Conservation (phyloP, 345 rosid species). For the Lepidium didymum region DNA sequence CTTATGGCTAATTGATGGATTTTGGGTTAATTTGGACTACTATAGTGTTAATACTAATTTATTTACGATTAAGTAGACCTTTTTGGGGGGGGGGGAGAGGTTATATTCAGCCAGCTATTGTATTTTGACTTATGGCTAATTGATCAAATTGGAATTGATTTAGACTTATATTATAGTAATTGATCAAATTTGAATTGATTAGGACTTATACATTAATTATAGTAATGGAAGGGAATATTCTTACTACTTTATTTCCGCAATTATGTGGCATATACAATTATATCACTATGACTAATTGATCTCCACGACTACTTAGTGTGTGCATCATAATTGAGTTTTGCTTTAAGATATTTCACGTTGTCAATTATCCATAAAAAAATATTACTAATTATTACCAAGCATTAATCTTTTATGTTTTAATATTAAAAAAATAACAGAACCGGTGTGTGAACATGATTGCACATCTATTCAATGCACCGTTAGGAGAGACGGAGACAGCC, state of each 20-base stretch:
- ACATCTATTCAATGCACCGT: conserved; percentile 36
- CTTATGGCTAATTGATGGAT: neutral
- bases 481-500: conserved; percentile 49
- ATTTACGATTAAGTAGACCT: neutral
- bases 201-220: neutral
- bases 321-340: neutral
- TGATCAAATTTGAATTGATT: neutral
- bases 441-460: conserved; percentile 42
- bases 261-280: neutral
- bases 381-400: no score
- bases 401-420: neutral
- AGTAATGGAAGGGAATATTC: neutral
- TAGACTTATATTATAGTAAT: no score
- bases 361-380: neutral
- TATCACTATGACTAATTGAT: neutral
- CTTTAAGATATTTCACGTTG: neutral
- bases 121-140: no score
- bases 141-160: no score
- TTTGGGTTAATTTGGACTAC: neutral
- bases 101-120: neutral
- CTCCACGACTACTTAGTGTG: neutral
- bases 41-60: neutral
- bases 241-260: neutral
- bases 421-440: conserved; percentile 15
- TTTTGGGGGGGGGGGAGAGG: neutral